Evolutionary conservation across 352 stramenopile species (phyloP), one percentile per base, ranked within the genome.

Genomic region (Lagenidium giganteum): DNA sequence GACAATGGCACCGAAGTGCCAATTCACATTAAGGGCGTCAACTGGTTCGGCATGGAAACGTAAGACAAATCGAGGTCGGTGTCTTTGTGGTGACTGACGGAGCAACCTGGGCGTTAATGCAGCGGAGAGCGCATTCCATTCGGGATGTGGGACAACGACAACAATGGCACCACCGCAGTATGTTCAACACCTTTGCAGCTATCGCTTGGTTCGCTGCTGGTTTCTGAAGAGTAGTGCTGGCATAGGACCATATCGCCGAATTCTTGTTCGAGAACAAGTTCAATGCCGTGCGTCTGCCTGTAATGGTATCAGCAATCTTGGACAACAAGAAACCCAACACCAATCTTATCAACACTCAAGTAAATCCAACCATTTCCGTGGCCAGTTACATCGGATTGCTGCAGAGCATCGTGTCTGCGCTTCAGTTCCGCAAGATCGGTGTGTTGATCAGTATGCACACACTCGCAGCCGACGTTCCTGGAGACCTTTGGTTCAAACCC

Each of bases 181-280:
- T 7, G 45, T 46, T 16, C 25, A 32, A 32, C 28, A 14, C 28
- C 14, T 13, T n/a, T n/a, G n/a, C n/a, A n/a, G n/a, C n/a, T n/a
- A n/a, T n/a, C n/a, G n/a, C n/a, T n/a, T n/a, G n/a, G n/a, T n/a
- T n/a, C n/a, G n/a, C n/a, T n/a, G n/a, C n/a, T n/a, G n/a, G n/a
- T n/a, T n/a, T n/a, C n/a, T n/a, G n/a, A n/a, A n/a, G n/a, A n/a
- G n/a, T n/a, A n/a, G n/a, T n/a, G n/a, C n/a, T n/a, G n/a, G n/a
- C 36, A 8, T 51, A 57, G 42, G 87, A 85, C 53, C 67, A 85
- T 51, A 67, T 90, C 21, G 70, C 74, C n/a, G 47, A 61, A n/a
- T 90, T 87, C 44, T 45, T 90, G 20, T 32, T 67, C 0, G 38
- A 64, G 27, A 84, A 89, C 71, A 84, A 87, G 17, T 89, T 84